A percentile compares a stretch with the other conserved stretches of the same genome.
phyloP scores from a whole-genome alignment of 129 eudicot genomes.

The Flaveria robusta region DNA sequence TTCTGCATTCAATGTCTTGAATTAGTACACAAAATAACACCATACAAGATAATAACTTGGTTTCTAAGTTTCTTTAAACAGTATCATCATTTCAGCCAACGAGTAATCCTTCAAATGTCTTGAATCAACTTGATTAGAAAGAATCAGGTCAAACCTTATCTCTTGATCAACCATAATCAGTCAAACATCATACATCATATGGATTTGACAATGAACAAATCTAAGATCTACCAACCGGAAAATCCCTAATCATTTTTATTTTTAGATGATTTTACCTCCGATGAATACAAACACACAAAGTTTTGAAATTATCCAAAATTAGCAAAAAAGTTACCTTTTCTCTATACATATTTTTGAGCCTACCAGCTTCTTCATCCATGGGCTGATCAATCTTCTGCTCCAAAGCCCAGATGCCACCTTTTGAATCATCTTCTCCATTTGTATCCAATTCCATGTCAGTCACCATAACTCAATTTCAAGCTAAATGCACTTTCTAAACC shows the following conservation, averaged over 20 bases:
- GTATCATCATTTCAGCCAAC: background rate
- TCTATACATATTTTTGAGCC: conserved; percentile 68
- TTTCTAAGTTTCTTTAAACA: background rate
- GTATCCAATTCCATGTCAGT: conserved; percentile 47
- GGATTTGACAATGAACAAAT: conserved; percentile 13
- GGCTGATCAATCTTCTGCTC: conserved; percentile 97
- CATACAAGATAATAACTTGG: background rate
- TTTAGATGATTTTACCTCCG: background rate
- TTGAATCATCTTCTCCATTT: conserved; percentile 53
- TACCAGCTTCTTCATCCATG: conserved; percentile 98
- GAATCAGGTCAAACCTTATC: background rate
- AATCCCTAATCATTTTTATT: no score
- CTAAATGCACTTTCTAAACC: conserved; percentile 1
- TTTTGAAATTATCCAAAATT: conserved; percentile 9
- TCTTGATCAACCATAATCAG: conserved; percentile 20
- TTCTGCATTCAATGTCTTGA: conserved; percentile 47
- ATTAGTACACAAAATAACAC: conserved; percentile 9
- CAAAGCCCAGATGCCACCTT: conserved; percentile 92
- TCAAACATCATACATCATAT: conserved; percentile 18
- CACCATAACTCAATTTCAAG: conserved; percentile 28
- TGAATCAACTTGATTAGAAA: background rate
- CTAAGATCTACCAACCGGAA: conserved; percentile 12
- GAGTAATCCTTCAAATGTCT: background rate
- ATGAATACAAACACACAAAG: conserved; percentile 17
- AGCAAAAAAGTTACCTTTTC: conserved; percentile 63